Base-by-base conservation (phyloP, 1,139 yeast genomes). In the Yamadazyma atlantica region DNA sequence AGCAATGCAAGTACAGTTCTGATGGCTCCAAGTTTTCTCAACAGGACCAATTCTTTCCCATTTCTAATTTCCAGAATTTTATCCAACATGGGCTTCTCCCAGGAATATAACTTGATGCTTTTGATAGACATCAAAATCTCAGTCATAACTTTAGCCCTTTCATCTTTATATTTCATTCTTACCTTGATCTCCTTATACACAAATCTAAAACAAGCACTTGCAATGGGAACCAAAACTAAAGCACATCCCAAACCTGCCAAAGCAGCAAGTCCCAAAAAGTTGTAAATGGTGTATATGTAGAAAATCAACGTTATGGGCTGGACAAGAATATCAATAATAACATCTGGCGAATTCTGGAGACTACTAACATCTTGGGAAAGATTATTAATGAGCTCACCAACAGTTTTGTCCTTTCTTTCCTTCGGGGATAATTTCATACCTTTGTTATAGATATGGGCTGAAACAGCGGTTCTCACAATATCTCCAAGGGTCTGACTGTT, bases 371-470 rank as follows among this genome's bases (percentile, higher is more conserved):
- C 75, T 37, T 63, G 66, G 0, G 73, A 60, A 39, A 69, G 54
- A 42, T 65, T 64, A 40, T 60, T 66, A 23, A 69, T 62, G 32
- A 69, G 60, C 39, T 68, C 73, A 35, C 74, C 73, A 4, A 68
- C 63, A n/a, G 69, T 52, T 37, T 65, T 66, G n/a, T 56, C 53
- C 40, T 60, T 66, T 38, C 66, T 58, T 14, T 66, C 57, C 37
- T 64, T 66, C 2, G 71, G 69, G 1, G 71, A 61, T 29, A 69
- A 58, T 27, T 42, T 55, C 45, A 66, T 49, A 0, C 70, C 62
- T 40, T 68, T 68, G 17, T 55, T 57, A 44, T 64, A 68, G 11
- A 65, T 53, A 39, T 60, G 51, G 27, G 65, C 49, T 4, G 62
- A 52, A 42, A 66, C 52, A 4, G 64, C 51, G 8, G 62, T 45